phyloP scores from a whole-genome alignment of 164 flowering plant species.

The Protea cynaroides region DNA sequence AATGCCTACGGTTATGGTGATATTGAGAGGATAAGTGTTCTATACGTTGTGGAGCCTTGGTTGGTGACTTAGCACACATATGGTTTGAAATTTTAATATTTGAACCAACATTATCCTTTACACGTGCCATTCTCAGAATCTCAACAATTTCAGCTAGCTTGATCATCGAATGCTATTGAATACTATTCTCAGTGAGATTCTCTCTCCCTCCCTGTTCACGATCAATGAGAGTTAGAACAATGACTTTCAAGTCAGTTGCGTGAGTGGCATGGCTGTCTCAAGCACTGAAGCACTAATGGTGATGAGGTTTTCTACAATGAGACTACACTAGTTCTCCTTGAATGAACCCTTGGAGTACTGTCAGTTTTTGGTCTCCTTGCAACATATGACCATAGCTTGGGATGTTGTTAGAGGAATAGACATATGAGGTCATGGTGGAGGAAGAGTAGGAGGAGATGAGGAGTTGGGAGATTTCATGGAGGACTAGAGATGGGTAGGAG shows the following conservation, averaged over 20 bases:
- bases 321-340: slow-evolving; percentile 35
- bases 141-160: slow-evolving; percentile 67
- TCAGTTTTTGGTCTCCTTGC: slow-evolving; percentile 86
- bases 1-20: too few relatives aligned
- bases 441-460: slow-evolving; percentile 49
- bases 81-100: too few relatives aligned
- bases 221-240: slow-evolving; percentile 79
- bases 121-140: slow-evolving; percentile 61
- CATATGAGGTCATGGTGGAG: slow-evolving; percentile 62
- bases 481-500: slow-evolving; percentile 86
- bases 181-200: slow-evolving; percentile 66
- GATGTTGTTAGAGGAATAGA: slow-evolving; percentile 44
- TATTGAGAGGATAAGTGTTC: too few relatives aligned
- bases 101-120: too few relatives aligned
- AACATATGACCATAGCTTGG: slow-evolving; percentile 98
- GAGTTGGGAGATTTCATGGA: slow-evolving; percentile 55
- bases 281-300: slow-evolving; percentile 93
- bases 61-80: too few relatives aligned
- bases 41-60: too few relatives aligned
- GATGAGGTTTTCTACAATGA: slow-evolving; percentile 82
- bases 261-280: slow-evolving; percentile 82
- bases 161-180: slow-evolving; percentile 62
- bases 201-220: slow-evolving; percentile 97
- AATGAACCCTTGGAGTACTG: slow-evolving; percentile 81
- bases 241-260: slow-evolving; percentile 62